Conservation (phyloP, 148 eudicot genomes). For the Persicaria maculosa region DNA sequence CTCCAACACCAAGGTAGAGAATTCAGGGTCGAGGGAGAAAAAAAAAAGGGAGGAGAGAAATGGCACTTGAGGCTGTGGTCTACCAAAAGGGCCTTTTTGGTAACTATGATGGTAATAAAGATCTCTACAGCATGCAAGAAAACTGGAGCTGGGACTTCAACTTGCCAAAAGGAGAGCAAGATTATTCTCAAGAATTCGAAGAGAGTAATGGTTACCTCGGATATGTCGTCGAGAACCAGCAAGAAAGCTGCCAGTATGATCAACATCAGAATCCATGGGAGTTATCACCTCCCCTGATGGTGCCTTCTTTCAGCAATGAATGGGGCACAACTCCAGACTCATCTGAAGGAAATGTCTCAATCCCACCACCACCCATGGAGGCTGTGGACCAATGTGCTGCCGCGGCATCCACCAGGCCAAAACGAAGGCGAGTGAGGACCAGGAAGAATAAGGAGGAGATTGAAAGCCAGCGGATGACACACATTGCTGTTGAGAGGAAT, state of each 20-base stretch:
- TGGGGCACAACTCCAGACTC: slow-evolving; percentile 4
- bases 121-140: slow-evolving; percentile 13
- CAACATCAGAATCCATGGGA: slow-evolving; percentile 6
- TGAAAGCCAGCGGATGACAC: slow-evolving; percentile 72
- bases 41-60: not conserved
- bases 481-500: slow-evolving; percentile 65
- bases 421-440: slow-evolving; percentile 28
- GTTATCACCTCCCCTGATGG: not conserved
- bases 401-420: slow-evolving; percentile 21
- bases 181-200: not conserved
- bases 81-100: slow-evolving; percentile 19
- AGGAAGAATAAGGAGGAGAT: slow-evolving; percentile 50
- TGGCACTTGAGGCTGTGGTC: slow-evolving; percentile 23
- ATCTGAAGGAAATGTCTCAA: not conserved
- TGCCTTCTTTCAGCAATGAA: slow-evolving; percentile 8
- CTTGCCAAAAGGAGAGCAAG: not conserved
- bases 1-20: not conserved
- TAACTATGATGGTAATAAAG: slow-evolving; percentile 11
- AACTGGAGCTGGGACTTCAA: slow-evolving; percentile 14
- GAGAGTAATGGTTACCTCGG: not conserved
- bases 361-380: not conserved
- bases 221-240: not conserved
- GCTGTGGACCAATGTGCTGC: not conserved
- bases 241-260: not conserved
- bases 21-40: not conserved